Percentiles rank a stretch among this genome's conserved stretches.
Evolutionary conservation across 176 grass and related monocot genomes (phyloP).

Genomic region (Musa schizocarpa): DNA sequence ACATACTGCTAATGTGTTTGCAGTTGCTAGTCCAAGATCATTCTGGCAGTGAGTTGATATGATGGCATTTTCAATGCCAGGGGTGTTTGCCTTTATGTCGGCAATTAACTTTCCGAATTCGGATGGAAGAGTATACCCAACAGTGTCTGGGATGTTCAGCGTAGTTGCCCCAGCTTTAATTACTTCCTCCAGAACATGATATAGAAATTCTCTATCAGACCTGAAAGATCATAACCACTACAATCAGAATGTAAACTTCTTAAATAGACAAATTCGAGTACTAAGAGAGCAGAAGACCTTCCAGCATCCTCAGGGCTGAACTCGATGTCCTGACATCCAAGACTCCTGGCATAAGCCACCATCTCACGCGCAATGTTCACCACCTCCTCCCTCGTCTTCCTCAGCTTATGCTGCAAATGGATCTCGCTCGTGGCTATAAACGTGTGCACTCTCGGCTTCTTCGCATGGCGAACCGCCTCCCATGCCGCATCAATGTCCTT

Average conservation of each 20-base stretch:
- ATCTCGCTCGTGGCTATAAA: slow-evolving; percentile 90
- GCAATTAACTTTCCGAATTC: slow-evolving; percentile 82
- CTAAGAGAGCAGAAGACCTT: slow-evolving; percentile 33
- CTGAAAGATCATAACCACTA: slow-evolving; percentile 26
- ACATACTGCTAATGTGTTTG: slow-evolving; percentile 79
- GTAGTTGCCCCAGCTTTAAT: slow-evolving; percentile 95
- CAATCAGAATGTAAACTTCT: not conserved
- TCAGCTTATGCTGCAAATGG: slow-evolving; percentile 24
- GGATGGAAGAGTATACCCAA: slow-evolving; percentile 75
- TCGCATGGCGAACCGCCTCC: slow-evolving; percentile 77
- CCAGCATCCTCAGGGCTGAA: slow-evolving; percentile 94
- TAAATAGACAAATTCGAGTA: not conserved
- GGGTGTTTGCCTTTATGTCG: slow-evolving; percentile 83
- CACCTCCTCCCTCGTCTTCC: slow-evolving; percentile 29
- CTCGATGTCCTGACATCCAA: slow-evolving; percentile 74
- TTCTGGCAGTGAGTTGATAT: slow-evolving; percentile 99
- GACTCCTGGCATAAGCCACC: slow-evolving; percentile 67
- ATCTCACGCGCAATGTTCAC: slow-evolving; percentile 21
- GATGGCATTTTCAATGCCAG: slow-evolving; percentile 78
- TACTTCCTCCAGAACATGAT: slow-evolving; percentile 84
- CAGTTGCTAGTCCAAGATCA: slow-evolving; percentile 91
- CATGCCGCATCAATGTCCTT: slow-evolving; percentile 72
- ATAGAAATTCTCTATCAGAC: slow-evolving; percentile 76
- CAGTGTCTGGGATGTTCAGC: slow-evolving; percentile 93
- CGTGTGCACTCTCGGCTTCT: slow-evolving; percentile 56